Evolutionary conservation across 305 asterid species (phyloP).

Genomic region (Galium porrigens): DNA sequence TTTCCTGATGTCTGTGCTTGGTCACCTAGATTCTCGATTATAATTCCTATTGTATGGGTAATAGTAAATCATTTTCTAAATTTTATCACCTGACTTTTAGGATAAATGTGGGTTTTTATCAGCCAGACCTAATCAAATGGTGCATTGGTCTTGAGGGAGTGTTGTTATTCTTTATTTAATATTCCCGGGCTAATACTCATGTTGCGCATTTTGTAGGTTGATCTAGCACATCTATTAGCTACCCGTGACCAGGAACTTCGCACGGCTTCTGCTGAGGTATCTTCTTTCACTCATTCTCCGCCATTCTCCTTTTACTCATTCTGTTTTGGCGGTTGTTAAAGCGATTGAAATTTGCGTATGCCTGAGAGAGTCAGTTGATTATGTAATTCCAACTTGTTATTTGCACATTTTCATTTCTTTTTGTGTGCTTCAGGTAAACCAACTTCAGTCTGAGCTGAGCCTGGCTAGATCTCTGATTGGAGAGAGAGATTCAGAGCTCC

Average conservation of each 20-base stretch:
- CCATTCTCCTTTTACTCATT: neutral
- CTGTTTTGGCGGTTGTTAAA: neutral
- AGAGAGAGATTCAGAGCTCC: conserved; percentile 80
- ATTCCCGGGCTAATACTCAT: conserved; percentile 2
- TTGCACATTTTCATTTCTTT: neutral
- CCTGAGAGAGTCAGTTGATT: neutral
- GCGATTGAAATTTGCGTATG: neutral
- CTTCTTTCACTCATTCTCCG: neutral
- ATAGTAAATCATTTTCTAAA: neutral
- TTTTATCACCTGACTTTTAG: neutral
- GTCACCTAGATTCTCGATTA: too few species aligned
- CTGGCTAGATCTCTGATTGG: conserved; percentile 87
- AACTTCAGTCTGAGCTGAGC: conserved; percentile 74
- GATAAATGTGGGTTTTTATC: neutral
- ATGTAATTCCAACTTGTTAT: neutral
- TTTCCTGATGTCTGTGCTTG: neutral
- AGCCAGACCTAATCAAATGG: neutral
- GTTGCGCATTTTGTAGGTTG: conserved; percentile 52
- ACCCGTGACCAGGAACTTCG: conserved; percentile 97
- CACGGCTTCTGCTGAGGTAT: conserved; percentile 88
- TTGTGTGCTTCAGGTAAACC: conserved; percentile 63
- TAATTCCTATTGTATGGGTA: neutral
- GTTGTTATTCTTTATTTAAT: neutral
- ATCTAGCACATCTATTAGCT: conserved; percentile 85
- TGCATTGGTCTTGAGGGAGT: conserved; percentile 3